Conservation (phyloP, 495 filamentous ascomycete species). For the Talaromyces adpressus region DNA sequence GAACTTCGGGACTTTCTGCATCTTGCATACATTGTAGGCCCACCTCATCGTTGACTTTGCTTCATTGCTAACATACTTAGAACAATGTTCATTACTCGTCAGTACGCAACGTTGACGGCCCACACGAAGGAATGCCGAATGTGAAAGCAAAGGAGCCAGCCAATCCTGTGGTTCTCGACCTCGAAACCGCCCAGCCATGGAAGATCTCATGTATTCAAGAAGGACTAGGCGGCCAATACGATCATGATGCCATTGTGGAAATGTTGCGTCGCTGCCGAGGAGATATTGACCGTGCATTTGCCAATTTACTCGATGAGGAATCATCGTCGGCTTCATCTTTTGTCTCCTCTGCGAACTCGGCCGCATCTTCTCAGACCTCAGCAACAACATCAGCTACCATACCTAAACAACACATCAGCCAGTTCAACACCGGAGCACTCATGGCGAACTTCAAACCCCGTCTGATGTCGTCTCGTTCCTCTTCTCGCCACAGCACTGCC, state of each 20-base stretch:
- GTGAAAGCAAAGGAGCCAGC: conserved; percentile 24
- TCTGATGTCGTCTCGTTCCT: conserved; percentile 32
- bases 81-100: conserved; percentile 72
- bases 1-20: conserved; percentile 42
- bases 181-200: conserved; percentile 46
- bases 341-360: background rate
- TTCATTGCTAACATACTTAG: conserved; percentile 20
- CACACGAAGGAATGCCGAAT: conserved; percentile 47
- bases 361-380: conserved; percentile 8
- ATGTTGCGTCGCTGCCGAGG: conserved; percentile 54
- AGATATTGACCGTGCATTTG: conserved; percentile 53
- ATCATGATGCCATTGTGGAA: conserved; percentile 47
- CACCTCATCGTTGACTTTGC: conserved; percentile 7
- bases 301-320: conserved; percentile 47
- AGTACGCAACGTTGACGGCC: conserved; percentile 54
- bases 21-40: conserved; percentile 67
- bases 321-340: conserved; percentile 29
- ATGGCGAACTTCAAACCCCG: conserved; percentile 28
- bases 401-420: conserved; percentile 13
- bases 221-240: conserved; percentile 48
- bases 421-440: conserved; percentile 5
- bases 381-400: background rate
- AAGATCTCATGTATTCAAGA: conserved; percentile 53
- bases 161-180: conserved; percentile 15
- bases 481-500: conserved; percentile 39